These are phyloP conservation scores for Tuber calosporum DNA, from an alignment of 495 filamentous ascomycete species.

Conservation along the genomic window DNA sequence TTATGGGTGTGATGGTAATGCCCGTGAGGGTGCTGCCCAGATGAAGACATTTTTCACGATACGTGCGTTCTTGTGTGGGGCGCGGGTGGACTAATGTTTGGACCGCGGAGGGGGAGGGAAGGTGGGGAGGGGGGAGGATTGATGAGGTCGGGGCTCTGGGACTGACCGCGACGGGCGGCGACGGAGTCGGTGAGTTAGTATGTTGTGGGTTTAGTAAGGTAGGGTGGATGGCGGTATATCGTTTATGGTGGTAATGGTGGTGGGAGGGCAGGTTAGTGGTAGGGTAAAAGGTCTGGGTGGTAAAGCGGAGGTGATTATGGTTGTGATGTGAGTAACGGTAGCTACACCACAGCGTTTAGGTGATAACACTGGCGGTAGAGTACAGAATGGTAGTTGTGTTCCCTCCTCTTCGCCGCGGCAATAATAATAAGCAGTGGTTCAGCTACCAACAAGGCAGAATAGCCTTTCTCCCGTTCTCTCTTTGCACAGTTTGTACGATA, in stretches of 20 bases:
- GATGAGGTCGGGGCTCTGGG: conserved; percentile 3
- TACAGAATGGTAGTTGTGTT: not conserved
- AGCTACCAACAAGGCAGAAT: not conserved
- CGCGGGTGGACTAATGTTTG: not conserved
- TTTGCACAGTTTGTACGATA: not conserved
- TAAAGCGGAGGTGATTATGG: conserved; percentile 3
- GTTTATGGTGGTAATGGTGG: conserved; percentile 2
- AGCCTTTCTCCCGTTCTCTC: not conserved
- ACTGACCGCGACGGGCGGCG: conserved; percentile 2
- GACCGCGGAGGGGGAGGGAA: not conserved
- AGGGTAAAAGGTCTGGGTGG: conserved; percentile 15
- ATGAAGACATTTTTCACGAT: conserved; percentile 2
- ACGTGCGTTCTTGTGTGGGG: not conserved
- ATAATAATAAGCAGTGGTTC: not conserved
- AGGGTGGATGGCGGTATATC: not conserved
- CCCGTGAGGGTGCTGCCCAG: not conserved
- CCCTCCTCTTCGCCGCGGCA: not conserved
- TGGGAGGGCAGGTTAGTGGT: conserved; percentile 14
- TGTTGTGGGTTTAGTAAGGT: conserved; percentile 4
- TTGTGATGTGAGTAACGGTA: conserved; percentile 5
- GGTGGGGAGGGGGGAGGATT: not conserved
- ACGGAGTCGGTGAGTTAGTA: conserved; percentile 2
- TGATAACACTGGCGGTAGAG: conserved; percentile 3
- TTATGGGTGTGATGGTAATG: conserved; percentile 8
- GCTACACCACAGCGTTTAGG: conserved; percentile 3